Percentiles rank a stretch among this genome's conserved stretches.
Evolutionary conservation across 345 rosid species (phyloP).

Genomic region (Clausena lansium): DNA sequence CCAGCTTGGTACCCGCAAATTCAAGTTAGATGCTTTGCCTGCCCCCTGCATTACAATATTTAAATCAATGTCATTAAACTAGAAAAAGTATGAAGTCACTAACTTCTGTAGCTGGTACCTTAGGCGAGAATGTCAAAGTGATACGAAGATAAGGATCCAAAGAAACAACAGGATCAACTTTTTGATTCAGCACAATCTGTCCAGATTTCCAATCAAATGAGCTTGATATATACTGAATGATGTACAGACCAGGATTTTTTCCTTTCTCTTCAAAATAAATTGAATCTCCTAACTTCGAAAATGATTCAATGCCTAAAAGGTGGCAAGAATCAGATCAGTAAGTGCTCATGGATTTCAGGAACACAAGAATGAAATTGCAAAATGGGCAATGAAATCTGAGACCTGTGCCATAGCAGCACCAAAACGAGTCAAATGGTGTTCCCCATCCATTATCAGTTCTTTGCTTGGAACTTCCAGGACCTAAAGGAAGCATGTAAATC

Average conservation of each 20-base stretch:
- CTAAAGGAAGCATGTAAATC: conserved; percentile 55
- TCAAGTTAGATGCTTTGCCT: conserved; percentile 49
- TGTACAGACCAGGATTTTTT: conserved; percentile 58
- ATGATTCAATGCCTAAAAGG: conserved; percentile 73
- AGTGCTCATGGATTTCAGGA: background rate
- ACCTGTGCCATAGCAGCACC: conserved; percentile 71
- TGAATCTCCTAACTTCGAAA: conserved; percentile 93
- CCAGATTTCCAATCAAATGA: conserved; percentile 67
- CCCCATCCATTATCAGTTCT: conserved; percentile 50
- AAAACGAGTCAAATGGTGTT: conserved; percentile 32
- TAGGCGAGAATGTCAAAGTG: conserved; percentile 43
- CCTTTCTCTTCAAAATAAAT: conserved; percentile 85
- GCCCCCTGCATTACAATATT: conserved; percentile 34
- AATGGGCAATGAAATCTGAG: background rate
- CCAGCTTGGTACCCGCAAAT: conserved; percentile 81
- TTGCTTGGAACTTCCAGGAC: conserved; percentile 44
- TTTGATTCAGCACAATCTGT: conserved; percentile 49
- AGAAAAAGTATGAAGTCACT: too few relatives aligned
- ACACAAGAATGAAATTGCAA: background rate
- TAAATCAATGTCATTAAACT: too few relatives aligned
- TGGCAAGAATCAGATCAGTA: background rate
- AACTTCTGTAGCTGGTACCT: conserved; percentile 24
- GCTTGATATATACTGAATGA: conserved; percentile 81
- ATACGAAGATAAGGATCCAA: conserved; percentile 63
- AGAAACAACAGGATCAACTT: conserved; percentile 63